A percentile compares a stretch with the other conserved stretches of the same genome.
phyloP scores from a whole-genome alignment of 192 early-diverging fungal species.

The Umbelopsis isabellina region DNA sequence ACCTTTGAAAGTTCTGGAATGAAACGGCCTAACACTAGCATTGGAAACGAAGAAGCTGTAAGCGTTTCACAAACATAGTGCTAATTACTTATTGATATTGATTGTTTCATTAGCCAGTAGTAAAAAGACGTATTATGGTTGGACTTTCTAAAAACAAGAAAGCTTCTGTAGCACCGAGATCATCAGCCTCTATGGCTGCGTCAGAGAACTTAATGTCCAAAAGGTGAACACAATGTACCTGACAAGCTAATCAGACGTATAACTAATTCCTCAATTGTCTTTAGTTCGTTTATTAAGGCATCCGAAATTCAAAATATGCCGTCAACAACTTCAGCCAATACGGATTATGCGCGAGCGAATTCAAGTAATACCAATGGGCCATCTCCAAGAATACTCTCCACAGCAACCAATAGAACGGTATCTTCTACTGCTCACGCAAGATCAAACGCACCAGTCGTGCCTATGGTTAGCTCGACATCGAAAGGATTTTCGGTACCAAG shows the following conservation, averaged over 20 bases:
- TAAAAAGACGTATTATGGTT: constrained; percentile 3
- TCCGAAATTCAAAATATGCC: not conserved
- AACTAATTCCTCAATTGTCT: not conserved
- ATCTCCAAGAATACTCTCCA: too few relatives aligned
- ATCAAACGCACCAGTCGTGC: not conserved
- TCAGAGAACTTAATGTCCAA: not conserved
- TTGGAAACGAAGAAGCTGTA: too few relatives aligned
- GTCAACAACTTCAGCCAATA: too few relatives aligned
- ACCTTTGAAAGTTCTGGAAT: not conserved
- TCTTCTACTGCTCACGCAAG: not conserved
- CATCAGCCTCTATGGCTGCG: not conserved
- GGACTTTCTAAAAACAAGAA: not conserved
- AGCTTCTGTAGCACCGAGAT: not conserved
- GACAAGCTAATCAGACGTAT: not conserved
- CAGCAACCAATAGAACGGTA: not conserved
- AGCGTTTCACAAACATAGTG: too few relatives aligned
- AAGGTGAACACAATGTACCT: not conserved
- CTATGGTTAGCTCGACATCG: constrained; percentile 12
- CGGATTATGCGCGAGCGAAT: too few relatives aligned
- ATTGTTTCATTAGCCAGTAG: not conserved
- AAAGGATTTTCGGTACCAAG: constrained; percentile 15
- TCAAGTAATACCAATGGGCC: too few relatives aligned
- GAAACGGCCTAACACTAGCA: too few relatives aligned
- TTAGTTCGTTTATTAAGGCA: constrained; percentile 9
- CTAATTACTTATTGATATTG: not conserved